Evolutionary conservation across 768 basidiomycete genomes (phyloP).

Genomic region (Infundibulicybe gibba): DNA sequence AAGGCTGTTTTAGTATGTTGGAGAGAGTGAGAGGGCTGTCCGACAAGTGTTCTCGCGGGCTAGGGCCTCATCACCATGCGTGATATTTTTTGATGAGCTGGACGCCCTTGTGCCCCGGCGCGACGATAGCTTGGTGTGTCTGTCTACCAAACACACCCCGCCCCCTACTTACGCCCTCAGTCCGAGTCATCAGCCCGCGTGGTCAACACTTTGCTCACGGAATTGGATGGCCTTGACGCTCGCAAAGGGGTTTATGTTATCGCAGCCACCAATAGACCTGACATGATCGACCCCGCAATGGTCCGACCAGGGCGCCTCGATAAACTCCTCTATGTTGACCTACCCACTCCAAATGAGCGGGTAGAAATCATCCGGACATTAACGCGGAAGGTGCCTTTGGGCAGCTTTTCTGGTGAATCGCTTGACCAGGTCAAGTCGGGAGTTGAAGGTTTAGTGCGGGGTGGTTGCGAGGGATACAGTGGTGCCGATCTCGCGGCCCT

Average conservation of each 20-base stretch:
- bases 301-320: constrained; percentile 94
- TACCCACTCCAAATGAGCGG: constrained; percentile 71
- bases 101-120: constrained; percentile 89
- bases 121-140: constrained; percentile 80
- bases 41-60: constrained; percentile 93
- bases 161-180: constrained; percentile 27
- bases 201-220: constrained; percentile 91
- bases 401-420: constrained; percentile 11
- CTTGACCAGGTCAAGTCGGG: constrained; percentile 17
- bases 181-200: constrained; percentile 93
- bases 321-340: constrained; percentile 90
- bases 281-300: constrained; percentile 98
- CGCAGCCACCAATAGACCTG: constrained; percentile 91
- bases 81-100: constrained; percentile 94
- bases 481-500: constrained; percentile 89
- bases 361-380: constrained; percentile 83
- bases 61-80: constrained; percentile 88
- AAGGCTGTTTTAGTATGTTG: constrained; percentile 70
- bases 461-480: constrained; percentile 81
- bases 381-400: constrained; percentile 66
- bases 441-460: constrained; percentile 46
- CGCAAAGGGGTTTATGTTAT: constrained; percentile 91
- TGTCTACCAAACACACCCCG: neutral
- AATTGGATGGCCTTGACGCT: constrained; percentile 87
- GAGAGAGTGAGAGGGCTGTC: constrained; percentile 94